Conservation (phyloP, 352 stramenopile genomes). For the Peronosclerospora sorghi region DNA sequence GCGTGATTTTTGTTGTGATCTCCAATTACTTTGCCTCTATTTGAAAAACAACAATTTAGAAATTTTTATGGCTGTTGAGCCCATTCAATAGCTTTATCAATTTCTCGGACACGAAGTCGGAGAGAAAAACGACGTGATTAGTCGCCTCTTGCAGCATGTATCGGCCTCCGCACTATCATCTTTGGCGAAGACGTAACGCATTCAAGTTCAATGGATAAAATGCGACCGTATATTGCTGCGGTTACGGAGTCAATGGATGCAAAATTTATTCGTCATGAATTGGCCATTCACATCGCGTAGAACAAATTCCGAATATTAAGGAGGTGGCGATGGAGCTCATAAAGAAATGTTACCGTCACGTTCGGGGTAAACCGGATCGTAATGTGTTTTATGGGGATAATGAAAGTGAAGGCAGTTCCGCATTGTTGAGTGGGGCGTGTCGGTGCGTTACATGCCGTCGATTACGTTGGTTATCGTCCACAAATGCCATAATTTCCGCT, state of each 20-base stretch:
- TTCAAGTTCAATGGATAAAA: conserved; percentile 57
- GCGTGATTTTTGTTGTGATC: too few relatives aligned
- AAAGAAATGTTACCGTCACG: conserved; percentile 55
- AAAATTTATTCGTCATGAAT: conserved; percentile 59
- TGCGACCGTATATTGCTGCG: conserved; percentile 65
- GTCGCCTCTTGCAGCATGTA: too few relatives aligned
- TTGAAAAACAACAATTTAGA: too few relatives aligned
- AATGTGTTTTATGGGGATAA: conserved; percentile 74
- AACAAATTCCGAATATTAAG: conserved; percentile 60
- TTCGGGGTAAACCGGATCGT: conserved; percentile 41
- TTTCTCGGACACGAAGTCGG: too few relatives aligned
- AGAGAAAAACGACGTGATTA: too few relatives aligned
- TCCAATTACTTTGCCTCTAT: too few relatives aligned
- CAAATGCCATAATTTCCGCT: neutral
- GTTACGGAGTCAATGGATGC: conserved; percentile 72
- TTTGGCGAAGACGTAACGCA: conserved; percentile 83
- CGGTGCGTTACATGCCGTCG: neutral
- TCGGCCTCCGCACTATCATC: too few relatives aligned
- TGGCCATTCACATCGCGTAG: conserved; percentile 61
- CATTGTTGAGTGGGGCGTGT: too few relatives aligned
- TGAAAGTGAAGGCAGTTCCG: conserved; percentile 78
- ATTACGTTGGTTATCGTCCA: neutral
- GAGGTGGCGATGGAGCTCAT: conserved; percentile 61
- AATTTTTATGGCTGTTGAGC: too few relatives aligned
- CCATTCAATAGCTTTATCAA: too few relatives aligned